These are phyloP conservation scores for Pseudomassariella vexata DNA, from an alignment of 2,329 filamentous ascomycete species.

Conservation along the genomic window DNA sequence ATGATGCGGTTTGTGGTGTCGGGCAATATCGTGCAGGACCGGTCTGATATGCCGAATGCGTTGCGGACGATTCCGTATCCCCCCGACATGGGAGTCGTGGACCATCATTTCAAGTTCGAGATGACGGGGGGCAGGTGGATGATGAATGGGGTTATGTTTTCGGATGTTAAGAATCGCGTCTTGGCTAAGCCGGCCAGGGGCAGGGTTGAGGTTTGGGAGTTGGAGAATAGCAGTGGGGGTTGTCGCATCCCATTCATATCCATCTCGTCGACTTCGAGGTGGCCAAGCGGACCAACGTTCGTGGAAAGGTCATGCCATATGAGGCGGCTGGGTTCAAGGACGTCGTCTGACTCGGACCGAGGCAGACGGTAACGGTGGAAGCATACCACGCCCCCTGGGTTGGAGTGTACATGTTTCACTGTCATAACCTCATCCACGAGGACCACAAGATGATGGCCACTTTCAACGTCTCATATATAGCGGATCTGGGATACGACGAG, in stretches of 20 bases:
- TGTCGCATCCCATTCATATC: constrained; percentile 51
- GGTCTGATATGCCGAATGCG: constrained; percentile 23
- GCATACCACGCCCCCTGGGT: constrained; percentile 47
- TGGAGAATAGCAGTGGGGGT: constrained; percentile 42
- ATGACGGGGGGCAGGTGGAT: constrained; percentile 37
- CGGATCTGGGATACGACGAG: constrained; percentile 32
- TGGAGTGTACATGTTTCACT: constrained; percentile 46
- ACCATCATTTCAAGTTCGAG: constrained; percentile 41
- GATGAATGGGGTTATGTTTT: constrained; percentile 43
- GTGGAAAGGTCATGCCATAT: constrained; percentile 39
- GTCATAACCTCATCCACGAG: constrained; percentile 40
- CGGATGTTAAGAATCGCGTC: constrained; percentile 38
- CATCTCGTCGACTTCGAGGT: constrained; percentile 55
- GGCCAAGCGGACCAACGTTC: constrained; percentile 37
- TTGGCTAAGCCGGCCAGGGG: constrained; percentile 40
- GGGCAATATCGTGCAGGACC: constrained; percentile 26
- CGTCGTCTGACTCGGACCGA: constrained; percentile 46
- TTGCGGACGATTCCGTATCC: constrained; percentile 35
- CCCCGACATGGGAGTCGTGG: constrained; percentile 25
- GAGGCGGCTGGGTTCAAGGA: constrained; percentile 52
- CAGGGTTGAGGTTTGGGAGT: constrained; percentile 41
- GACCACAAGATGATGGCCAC: constrained; percentile 41
- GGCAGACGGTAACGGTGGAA: constrained; percentile 44
- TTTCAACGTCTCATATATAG: constrained; percentile 34
- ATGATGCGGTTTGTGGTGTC: constrained; percentile 48